phyloP scores from a whole-genome alignment of 2,329 filamentous ascomycete species.

The Pseudogymnoascus sp. region DNA sequence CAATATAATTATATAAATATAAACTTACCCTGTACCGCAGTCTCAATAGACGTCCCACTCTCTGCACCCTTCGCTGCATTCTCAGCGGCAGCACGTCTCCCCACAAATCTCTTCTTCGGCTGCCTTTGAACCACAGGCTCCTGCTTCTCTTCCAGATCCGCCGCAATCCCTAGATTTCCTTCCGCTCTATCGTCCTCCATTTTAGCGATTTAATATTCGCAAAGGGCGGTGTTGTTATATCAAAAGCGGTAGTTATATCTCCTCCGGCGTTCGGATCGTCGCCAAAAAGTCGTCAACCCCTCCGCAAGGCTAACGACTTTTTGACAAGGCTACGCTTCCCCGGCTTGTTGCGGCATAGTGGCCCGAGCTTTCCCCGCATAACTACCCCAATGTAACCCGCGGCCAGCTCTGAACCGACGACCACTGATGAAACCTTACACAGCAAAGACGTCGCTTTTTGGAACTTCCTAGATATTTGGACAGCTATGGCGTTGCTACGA shows the following conservation, averaged over 20 bases:
- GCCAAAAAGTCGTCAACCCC: slow-evolving; percentile 2
- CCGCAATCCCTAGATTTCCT: slow-evolving; percentile 61
- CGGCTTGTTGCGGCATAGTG: background rate
- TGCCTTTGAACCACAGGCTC: slow-evolving; percentile 47
- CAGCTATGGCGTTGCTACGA: slow-evolving; percentile 4
- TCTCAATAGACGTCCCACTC: slow-evolving; percentile 37
- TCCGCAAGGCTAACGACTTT: slow-evolving; percentile 3
- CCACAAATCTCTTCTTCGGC: slow-evolving; percentile 89
- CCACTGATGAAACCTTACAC: background rate
- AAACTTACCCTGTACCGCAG: slow-evolving; percentile 56
- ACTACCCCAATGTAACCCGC: slow-evolving; percentile 2
- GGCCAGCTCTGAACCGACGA: background rate
- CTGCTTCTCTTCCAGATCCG: slow-evolving; percentile 53
- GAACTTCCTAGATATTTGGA: background rate
- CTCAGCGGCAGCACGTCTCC: slow-evolving; percentile 63
- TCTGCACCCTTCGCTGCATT: slow-evolving; percentile 37
- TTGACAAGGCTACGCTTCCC: slow-evolving; percentile 2
- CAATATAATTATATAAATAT: background rate
- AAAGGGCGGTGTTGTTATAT: background rate
- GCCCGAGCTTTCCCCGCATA: slow-evolving; percentile 7
- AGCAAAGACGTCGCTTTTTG: background rate
- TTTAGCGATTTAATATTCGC: background rate
- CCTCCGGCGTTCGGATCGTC: background rate
- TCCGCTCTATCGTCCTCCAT: slow-evolving; percentile 73
- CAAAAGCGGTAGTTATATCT: background rate